A percentile compares a stretch with the other conserved stretches of the same genome.
phyloP scores from a whole-genome alignment of 2,329 filamentous ascomycete genomes.

The Sarocladium brachiariae region DNA sequence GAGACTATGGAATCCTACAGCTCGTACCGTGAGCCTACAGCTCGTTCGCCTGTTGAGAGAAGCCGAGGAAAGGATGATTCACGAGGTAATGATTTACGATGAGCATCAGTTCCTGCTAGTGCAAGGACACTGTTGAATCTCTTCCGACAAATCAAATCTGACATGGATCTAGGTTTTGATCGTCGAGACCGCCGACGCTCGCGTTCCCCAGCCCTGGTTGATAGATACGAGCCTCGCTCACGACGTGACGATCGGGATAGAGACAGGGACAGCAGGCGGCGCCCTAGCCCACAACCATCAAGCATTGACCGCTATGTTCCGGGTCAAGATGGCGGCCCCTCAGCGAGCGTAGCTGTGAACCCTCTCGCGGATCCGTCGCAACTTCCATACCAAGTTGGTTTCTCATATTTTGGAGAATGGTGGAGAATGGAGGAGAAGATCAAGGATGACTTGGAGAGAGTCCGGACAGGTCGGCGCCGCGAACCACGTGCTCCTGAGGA shows the following conservation, averaged over 20 bases:
- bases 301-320: slow-evolving; percentile 84
- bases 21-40: slow-evolving; percentile 44
- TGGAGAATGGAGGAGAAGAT: slow-evolving; percentile 77
- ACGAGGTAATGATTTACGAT: slow-evolving; percentile 20
- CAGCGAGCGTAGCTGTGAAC: slow-evolving; percentile 46
- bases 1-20: slow-evolving; percentile 47
- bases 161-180: slow-evolving; percentile 40
- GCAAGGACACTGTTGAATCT: background rate
- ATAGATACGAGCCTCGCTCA: slow-evolving; percentile 67
- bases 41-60: slow-evolving; percentile 47
- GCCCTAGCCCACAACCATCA: slow-evolving; percentile 54
- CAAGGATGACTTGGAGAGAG: slow-evolving; percentile 72
- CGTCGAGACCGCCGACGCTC: slow-evolving; percentile 57
- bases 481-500: slow-evolving; percentile 65
- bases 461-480: slow-evolving; percentile 61
- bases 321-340: slow-evolving; percentile 52
- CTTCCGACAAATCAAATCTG: background rate
- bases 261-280: slow-evolving; percentile 58
- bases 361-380: slow-evolving; percentile 66
- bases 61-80: slow-evolving; percentile 44
- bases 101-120: background rate
- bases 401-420: slow-evolving; percentile 83
- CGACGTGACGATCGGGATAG: slow-evolving; percentile 62
- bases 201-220: slow-evolving; percentile 61
- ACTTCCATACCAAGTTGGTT: slow-evolving; percentile 73